Evolutionary conservation across 495 filamentous ascomycete species (phyloP).

Genomic region (Xylaria telfairii): DNA sequence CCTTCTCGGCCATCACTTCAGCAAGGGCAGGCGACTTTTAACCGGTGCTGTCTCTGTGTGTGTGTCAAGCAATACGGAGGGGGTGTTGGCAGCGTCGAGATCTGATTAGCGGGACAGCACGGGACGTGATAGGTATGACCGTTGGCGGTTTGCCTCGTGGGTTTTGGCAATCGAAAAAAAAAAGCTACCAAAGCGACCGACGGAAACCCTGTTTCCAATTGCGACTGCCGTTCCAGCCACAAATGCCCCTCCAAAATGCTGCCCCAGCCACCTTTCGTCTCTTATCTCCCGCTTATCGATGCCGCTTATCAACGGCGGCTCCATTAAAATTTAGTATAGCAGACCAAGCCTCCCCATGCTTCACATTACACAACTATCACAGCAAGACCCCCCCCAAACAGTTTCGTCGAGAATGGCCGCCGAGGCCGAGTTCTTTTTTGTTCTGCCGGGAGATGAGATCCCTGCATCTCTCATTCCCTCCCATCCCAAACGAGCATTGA

Average conservation of each 20-base stretch:
- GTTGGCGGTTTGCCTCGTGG: conserved; percentile 20
- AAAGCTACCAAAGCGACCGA: conserved; percentile 26
- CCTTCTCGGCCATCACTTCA: conserved; percentile 47
- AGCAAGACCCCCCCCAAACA: conserved; percentile 3
- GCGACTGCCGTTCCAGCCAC: conserved; percentile 29
- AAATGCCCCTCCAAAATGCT: conserved; percentile 35
- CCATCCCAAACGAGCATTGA: conserved; percentile 70
- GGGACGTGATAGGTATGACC: conserved; percentile 1
- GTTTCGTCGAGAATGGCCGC: conserved; percentile 47
- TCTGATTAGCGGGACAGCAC: conserved; percentile 17
- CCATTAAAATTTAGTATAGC: conserved; percentile 29
- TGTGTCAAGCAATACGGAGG: conserved; percentile 2
- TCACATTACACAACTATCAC: background rate
- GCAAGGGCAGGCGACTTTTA: conserved; percentile 7
- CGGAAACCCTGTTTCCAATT: conserved; percentile 1
- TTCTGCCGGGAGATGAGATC: conserved; percentile 82
- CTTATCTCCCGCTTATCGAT: conserved; percentile 8
- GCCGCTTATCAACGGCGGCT: background rate
- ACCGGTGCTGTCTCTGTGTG: background rate
- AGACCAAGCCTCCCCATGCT: background rate
- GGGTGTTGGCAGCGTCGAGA: background rate
- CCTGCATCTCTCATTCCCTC: conserved; percentile 67
- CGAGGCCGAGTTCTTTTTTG: conserved; percentile 54
- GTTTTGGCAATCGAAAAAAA: conserved; percentile 30
- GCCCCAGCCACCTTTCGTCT: conserved; percentile 8